These are phyloP conservation scores for Penicillium sp. DNA, from an alignment of 2,329 filamentous ascomycete genomes.

Conservation along the genomic window DNA sequence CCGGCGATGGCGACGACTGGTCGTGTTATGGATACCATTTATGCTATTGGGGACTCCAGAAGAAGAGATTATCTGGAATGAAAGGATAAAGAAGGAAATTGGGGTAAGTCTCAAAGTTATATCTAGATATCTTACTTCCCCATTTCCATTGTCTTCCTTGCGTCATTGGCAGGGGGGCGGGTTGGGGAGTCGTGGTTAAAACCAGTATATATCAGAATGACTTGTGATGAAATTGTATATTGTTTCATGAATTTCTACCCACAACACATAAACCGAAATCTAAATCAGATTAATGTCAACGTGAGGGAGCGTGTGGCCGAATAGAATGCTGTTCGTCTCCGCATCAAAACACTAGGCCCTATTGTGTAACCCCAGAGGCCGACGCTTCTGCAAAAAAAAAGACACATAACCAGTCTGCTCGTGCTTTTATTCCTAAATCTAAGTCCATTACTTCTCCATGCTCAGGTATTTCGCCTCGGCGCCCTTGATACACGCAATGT, in stretches of 20 bases:
- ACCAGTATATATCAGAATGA: background rate
- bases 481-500: slow-evolving; percentile 81
- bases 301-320: background rate
- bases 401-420: background rate
- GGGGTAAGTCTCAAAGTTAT: background rate
- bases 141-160: background rate
- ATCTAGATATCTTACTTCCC: background rate
- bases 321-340: background rate
- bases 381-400: background rate
- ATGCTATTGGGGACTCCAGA: background rate
- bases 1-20: slow-evolving; percentile 28
- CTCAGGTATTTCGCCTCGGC: slow-evolving; percentile 70
- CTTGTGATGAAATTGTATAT: background rate
- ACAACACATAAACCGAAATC: background rate
- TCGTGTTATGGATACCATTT: background rate
- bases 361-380: background rate
- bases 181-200: background rate
- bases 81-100: background rate
- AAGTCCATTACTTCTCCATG: slow-evolving; percentile 34
- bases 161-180: background rate
- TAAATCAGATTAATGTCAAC: background rate
- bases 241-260: background rate
- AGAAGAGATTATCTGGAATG: too few relatives aligned
- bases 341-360: background rate
- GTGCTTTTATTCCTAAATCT: background rate